Percentiles rank a stretch among this genome's conserved stretches.
Evolutionary conservation across 2,329 filamentous ascomycete genomes (phyloP).

Genomic region (Epichloe scottii): DNA sequence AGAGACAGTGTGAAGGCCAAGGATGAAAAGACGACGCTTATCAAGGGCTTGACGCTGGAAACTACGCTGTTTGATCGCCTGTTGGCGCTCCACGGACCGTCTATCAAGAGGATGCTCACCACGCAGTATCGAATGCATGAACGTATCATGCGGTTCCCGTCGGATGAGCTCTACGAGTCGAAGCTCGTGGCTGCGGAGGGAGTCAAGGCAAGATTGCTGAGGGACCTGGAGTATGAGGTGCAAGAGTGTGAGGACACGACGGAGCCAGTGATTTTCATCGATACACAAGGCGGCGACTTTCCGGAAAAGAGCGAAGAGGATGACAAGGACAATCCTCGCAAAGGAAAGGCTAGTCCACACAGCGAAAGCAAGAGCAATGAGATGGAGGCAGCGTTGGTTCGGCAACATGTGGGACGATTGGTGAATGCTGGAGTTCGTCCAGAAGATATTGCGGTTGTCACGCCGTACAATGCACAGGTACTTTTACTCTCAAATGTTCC

Average conservation of each 20-base stretch:
- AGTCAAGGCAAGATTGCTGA: conserved; percentile 64
- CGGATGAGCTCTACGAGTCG: conserved; percentile 72
- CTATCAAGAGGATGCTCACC: conserved; percentile 88
- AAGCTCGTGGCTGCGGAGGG: conserved; percentile 69
- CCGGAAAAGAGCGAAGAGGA: conserved; percentile 71
- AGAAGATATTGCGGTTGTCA: conserved; percentile 84
- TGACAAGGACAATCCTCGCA: conserved; percentile 34
- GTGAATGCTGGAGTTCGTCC: conserved; percentile 68
- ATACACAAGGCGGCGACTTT: conserved; percentile 91
- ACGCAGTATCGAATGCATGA: conserved; percentile 98
- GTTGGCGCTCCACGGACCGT: conserved; percentile 63
- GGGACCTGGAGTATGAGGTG: conserved; percentile 66
- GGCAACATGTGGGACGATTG: conserved; percentile 61
- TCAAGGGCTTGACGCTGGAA: conserved; percentile 55
- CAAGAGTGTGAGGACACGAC: conserved; percentile 72
- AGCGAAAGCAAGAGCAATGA: conserved; percentile 77
- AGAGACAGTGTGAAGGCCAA: conserved; percentile 30
- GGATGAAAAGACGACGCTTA: conserved; percentile 22
- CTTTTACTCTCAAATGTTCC: neutral
- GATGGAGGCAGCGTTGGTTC: conserved; percentile 74
- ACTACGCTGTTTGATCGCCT: conserved; percentile 89
- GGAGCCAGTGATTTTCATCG: conserved; percentile 84
- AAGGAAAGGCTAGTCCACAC: conserved; percentile 31
- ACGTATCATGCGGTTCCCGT: conserved; percentile 89
- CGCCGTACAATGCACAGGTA: conserved; percentile 91